Conservation (phyloP, 352 stramenopile species). For the Globisporangium spinosum region DNA sequence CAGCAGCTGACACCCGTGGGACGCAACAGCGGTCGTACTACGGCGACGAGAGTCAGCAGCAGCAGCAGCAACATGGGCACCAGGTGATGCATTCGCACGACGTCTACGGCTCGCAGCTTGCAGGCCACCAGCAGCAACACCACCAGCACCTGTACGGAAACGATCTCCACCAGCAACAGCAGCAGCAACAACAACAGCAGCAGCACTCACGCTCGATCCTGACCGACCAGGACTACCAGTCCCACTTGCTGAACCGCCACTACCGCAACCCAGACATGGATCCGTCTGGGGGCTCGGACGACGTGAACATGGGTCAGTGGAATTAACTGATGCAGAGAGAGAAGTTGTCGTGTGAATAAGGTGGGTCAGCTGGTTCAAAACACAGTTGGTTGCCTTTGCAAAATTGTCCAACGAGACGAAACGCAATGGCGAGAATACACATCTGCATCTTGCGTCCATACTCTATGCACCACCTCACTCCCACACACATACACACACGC, state of each 20-base stretch:
- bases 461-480: background rate
- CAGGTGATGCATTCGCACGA: constrained; percentile 43
- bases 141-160: constrained; percentile 28
- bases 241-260: constrained; percentile 32
- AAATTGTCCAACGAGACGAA: background rate
- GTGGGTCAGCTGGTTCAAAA: background rate
- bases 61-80: constrained; percentile 29
- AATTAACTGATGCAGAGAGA: constrained; percentile 17
- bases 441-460: background rate
- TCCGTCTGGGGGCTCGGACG: constrained; percentile 31
- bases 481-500: background rate
- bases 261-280: constrained; percentile 60
- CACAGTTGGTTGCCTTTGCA: background rate
- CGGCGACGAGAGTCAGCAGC: constrained; percentile 28
- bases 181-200: constrained; percentile 36
- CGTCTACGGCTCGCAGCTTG: constrained; percentile 45
- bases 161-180: constrained; percentile 23
- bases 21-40: constrained; percentile 35
- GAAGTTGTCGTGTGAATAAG: background rate
- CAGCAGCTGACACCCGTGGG: constrained; percentile 9
- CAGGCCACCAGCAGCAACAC: constrained; percentile 35
- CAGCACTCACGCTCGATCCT: constrained; percentile 30
- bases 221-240: constrained; percentile 47
- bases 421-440: background rate
- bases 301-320: constrained; percentile 67